phyloP scores from a whole-genome alignment of 2,329 filamentous ascomycete species.

The Hypomyces perniciosus region DNA sequence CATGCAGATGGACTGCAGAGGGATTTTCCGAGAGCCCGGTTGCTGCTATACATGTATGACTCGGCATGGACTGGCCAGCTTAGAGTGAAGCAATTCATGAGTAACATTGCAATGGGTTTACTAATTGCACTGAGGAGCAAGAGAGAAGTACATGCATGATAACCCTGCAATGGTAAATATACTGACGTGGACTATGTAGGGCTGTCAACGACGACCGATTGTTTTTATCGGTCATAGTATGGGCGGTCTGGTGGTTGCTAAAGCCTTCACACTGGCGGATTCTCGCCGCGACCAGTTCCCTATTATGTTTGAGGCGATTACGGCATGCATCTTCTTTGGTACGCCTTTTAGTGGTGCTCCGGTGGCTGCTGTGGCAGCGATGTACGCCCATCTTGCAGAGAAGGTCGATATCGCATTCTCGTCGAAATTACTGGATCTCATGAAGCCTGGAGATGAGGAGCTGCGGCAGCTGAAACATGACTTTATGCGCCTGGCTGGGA shows the following conservation, averaged over 20 bases:
- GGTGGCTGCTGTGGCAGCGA: slow-evolving; percentile 30
- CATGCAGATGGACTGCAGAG: slow-evolving; percentile 29
- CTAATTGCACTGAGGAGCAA: slow-evolving; percentile 29
- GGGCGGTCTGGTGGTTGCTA: slow-evolving; percentile 39
- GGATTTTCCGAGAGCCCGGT: slow-evolving; percentile 34
- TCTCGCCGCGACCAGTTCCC: slow-evolving; percentile 30
- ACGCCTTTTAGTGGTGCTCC: slow-evolving; percentile 35
- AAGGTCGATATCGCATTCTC: slow-evolving; percentile 25
- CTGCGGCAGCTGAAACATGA: slow-evolving; percentile 33
- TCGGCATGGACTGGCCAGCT: slow-evolving; percentile 35
- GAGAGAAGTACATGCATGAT: slow-evolving; percentile 25
- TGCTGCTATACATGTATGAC: slow-evolving; percentile 37
- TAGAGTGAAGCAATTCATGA: slow-evolving; percentile 37
- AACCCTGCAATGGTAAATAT: too few relatives aligned
- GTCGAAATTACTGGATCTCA: slow-evolving; percentile 34
- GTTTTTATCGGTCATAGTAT: slow-evolving; percentile 39
- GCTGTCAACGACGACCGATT: slow-evolving; percentile 24
- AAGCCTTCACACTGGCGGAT: slow-evolving; percentile 29
- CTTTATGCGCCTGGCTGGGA: slow-evolving; percentile 31
- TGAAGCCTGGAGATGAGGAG: slow-evolving; percentile 34
- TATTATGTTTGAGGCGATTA: slow-evolving; percentile 35
- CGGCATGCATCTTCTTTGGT: slow-evolving; percentile 35
- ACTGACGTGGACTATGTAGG: background rate
- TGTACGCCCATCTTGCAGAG: slow-evolving; percentile 31
- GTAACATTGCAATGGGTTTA: slow-evolving; percentile 32